These are phyloP conservation scores for Hygrocybe coccinea DNA, from an alignment of 768 basidiomycete genomes.

Conservation along the genomic window DNA sequence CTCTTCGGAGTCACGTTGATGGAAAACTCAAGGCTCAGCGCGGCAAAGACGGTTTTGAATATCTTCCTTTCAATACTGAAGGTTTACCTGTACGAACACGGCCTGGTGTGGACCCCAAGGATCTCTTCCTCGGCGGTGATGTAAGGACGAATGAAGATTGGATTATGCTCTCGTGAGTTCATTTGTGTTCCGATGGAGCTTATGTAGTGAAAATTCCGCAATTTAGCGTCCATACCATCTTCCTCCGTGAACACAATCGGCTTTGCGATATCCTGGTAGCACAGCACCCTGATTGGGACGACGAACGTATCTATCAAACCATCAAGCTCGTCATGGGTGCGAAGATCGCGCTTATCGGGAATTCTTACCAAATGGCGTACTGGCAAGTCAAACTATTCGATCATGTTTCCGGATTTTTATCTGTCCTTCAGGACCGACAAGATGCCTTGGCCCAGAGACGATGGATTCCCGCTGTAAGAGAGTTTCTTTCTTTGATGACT, in stretches of 20 bases:
- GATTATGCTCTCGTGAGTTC: not conserved
- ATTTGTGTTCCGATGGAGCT: not conserved
- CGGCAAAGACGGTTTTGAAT: not conserved
- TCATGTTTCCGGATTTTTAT: not conserved
- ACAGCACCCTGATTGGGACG: not conserved
- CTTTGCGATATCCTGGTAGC: not conserved
- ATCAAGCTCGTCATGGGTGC: not conserved
- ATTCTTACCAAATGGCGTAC: not conserved
- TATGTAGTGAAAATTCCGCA: not conserved
- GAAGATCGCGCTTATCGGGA: not conserved
- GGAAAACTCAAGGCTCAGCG: not conserved
- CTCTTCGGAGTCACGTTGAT: not conserved
- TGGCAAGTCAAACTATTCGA: not conserved
- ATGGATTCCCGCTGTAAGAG: not conserved
- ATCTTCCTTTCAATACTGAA: not conserved
- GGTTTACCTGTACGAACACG: not conserved
- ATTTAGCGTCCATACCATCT: not conserved
- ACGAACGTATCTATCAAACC: not conserved
- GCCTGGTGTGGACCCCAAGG: not conserved
- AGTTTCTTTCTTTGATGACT: not conserved
- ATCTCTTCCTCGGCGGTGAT: not conserved
- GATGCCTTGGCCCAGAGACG: constrained; percentile 1
- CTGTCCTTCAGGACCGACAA: not conserved
- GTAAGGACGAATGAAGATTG: not conserved
- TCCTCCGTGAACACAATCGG: not conserved